Evolutionary conservation across 2,329 filamentous ascomycete genomes (phyloP), one percentile per base, ranked within the genome.

Genomic region (Annulohypoxylon truncatum): DNA sequence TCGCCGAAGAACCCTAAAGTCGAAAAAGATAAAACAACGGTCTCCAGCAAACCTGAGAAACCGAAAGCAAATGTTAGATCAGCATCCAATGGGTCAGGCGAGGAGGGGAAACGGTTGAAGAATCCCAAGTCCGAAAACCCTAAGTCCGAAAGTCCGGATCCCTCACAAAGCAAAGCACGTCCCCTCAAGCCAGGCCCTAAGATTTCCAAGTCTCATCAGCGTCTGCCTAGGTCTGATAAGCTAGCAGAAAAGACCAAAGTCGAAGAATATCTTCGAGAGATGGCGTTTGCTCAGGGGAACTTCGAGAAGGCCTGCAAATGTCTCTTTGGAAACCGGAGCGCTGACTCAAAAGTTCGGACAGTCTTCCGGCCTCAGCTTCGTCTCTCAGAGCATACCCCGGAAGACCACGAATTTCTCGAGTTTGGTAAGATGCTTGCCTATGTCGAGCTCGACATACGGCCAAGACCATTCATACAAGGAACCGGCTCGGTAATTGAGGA

Each of bases 341-440:
- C 46, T 6, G 60, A 63, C 52, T 63, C 60, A 26, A 63, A 63
- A 13, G 26, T 57, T 20, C 46, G 60, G 20, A 57, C 60, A 10
- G 60, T 63, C 22, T 63, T 63, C 15, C 60, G 60, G 24, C 60
- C 60, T 2, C 60, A 63, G 29, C 53, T 57, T 9, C 46, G 60
- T 2, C 26, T 63, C 4, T 63, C 60, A 8, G 60, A 57, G 3
- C 60, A 52, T 47, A 63, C 53, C 0, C 60, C 60, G n/a, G 53
- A 63, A 53, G 60, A 63, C 29, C 60, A 63, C 9, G 60, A 63
- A 29, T 63, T 63, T 15, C 60, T 63, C 15, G 53, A 63, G 26
- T 57, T 63, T 33, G 53, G 53, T 26, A 53, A 24, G 3, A 63
- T 56, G 44, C 52, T 63, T 50, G 60, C 60, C 20, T 63, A 63